Conservation (phyloP, 73 alveolate species). For the Stentor roeselii region DNA sequence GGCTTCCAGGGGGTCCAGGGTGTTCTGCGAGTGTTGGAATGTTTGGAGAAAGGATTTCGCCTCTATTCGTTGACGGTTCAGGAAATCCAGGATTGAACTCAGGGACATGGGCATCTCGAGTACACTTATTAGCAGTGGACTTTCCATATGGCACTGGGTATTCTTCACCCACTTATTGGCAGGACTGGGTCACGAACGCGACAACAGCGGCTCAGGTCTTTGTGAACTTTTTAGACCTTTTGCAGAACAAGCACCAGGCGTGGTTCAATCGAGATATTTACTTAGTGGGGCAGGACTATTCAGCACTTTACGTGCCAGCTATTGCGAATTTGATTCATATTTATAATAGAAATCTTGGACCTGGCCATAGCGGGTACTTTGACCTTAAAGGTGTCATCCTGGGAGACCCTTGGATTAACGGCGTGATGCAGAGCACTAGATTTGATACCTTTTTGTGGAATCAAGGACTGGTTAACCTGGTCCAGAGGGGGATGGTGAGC, state of each 20-base stretch:
- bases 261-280: conserved; percentile 48
- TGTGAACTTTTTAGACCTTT: too few relatives aligned
- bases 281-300: conserved; percentile 85
- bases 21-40: conserved; percentile 70
- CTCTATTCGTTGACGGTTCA: background rate
- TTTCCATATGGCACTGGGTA: conserved; percentile 5
- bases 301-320: conserved; percentile 86
- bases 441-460: background rate
- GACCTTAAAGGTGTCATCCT: background rate
- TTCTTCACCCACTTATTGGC: background rate
- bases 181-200: background rate
- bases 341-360: background rate
- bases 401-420: conserved; percentile 11
- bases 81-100: background rate
- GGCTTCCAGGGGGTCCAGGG: conserved; percentile 92
- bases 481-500: background rate
- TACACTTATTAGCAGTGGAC: background rate
- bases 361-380: background rate
- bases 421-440: background rate
- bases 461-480: background rate
- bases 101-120: background rate
- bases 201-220: background rate
- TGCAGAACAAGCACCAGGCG: background rate
- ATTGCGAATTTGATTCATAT: conserved; percentile 37
- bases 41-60: conserved; percentile 44